Evolutionary conservation across 345 rosid species (phyloP).

Genomic region (Citrus inodora): DNA sequence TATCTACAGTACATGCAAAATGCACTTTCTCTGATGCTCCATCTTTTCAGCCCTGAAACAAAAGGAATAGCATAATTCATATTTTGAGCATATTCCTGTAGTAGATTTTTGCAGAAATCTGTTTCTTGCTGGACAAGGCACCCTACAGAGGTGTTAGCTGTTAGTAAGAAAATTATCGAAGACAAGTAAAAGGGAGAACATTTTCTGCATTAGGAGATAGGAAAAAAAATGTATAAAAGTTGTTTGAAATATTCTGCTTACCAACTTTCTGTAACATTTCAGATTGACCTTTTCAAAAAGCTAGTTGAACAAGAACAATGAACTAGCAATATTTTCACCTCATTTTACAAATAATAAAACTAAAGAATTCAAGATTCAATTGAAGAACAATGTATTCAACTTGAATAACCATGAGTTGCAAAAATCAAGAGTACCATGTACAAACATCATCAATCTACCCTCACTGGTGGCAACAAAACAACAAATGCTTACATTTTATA

Average conservation of each 20-base stretch:
- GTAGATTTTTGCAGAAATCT: slow-evolving; percentile 80
- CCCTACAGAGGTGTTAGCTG: neutral
- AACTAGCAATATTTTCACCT: too few relatives aligned
- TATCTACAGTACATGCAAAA: slow-evolving; percentile 66
- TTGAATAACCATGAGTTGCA: too few relatives aligned
- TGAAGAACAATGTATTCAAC: too few relatives aligned
- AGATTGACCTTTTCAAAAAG: neutral
- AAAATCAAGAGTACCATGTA: too few relatives aligned
- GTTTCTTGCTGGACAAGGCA: slow-evolving; percentile 63
- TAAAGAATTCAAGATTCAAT: too few relatives aligned
- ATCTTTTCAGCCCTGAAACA: slow-evolving; percentile 49
- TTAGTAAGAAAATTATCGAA: neutral
- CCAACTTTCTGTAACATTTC: neutral
- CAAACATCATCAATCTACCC: too few relatives aligned
- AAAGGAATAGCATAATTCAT: slow-evolving; percentile 80
- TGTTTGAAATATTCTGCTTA: neutral
- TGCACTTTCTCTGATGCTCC: slow-evolving; percentile 37
- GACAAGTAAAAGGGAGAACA: neutral
- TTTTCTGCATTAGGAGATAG: neutral
- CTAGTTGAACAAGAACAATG: too few relatives aligned
- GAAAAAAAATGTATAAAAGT: too few relatives aligned
- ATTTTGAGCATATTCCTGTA: slow-evolving; percentile 91
- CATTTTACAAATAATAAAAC: too few relatives aligned
- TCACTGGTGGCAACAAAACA: too few relatives aligned
- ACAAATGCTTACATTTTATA: too few relatives aligned